Evolutionary conservation across 345 rosid species (phyloP).

Genomic region (Populus ilicifolia): DNA sequence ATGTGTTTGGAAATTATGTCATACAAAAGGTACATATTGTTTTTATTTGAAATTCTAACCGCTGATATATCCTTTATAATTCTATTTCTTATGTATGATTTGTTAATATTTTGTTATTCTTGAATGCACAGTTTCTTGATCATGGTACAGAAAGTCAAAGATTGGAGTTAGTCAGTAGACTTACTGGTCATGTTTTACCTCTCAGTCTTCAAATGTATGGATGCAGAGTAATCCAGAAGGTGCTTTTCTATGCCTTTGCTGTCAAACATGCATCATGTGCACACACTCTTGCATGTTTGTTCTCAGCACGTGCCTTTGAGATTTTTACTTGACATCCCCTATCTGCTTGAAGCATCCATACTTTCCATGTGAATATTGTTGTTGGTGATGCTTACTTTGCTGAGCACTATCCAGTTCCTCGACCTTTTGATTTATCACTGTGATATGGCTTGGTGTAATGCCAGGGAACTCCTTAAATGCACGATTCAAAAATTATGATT

Average conservation of each 20-base stretch:
- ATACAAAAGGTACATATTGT: slow-evolving; percentile 66
- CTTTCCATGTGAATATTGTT: background rate
- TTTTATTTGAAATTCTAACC: slow-evolving; percentile 7
- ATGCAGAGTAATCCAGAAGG: slow-evolving; percentile 99
- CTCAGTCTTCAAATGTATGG: slow-evolving; percentile 98
- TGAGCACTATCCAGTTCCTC: background rate
- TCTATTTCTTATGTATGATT: background rate
- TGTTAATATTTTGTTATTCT: slow-evolving; percentile 21
- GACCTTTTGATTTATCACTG: background rate
- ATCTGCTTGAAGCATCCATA: background rate
- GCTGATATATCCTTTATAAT: background rate
- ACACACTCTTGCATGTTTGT: background rate
- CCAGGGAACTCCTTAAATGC: background rate
- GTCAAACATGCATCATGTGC: background rate
- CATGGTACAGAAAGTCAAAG: slow-evolving; percentile 80
- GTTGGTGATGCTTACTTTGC: background rate
- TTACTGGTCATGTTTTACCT: slow-evolving; percentile 78
- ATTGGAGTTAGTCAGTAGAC: slow-evolving; percentile 69
- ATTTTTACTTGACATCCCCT: background rate
- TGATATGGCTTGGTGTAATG: background rate
- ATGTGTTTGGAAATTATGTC: slow-evolving; percentile 96
- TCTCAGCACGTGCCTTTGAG: background rate
- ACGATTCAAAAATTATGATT: background rate
- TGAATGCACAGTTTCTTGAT: slow-evolving; percentile 73
- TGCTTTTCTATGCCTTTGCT: slow-evolving; percentile 20